Evolutionary conservation across 352 stramenopile species (phyloP), one percentile per base, ranked within the genome.

Genomic region (Pythium plurisporium): DNA sequence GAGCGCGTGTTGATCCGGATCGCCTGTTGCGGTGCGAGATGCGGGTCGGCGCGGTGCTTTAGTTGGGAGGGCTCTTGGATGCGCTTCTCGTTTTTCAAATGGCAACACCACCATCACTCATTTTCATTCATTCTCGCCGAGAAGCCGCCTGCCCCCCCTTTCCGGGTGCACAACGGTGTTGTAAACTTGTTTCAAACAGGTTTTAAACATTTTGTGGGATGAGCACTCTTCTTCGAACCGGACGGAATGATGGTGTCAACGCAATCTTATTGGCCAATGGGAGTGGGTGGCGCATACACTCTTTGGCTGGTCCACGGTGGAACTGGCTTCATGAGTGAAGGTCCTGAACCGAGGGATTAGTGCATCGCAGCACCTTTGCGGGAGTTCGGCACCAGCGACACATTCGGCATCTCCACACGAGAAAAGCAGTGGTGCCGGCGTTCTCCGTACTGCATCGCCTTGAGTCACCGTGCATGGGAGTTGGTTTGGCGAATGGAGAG

Each of bases 101-200:
- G 66, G 66, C 66, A 73, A 70, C 66, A 67, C 66, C 57, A 74
- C 67, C 57, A 74, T 66, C 67, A 74, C 62, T 74, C 62, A 63
- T 66, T 71, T 63, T 69, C 67, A 69, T 71, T 71, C 67, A 74
- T 66, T 74, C 67, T 71, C 45, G 58, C 51, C 45, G 29, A 37
- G 19, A 33, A 5, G n/a, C 19, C 51, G 20, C 25, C 45, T 22
- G 30, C n/a, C n/a, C n/a, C n/a, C n/a, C n/a, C n/a, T n/a, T n/a
- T n/a, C n/a, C n/a, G n/a, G n/a, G n/a, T n/a, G n/a, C n/a, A n/a
- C n/a, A n/a, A n/a, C n/a, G n/a, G n/a, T n/a, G n/a, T n/a, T n/a
- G n/a, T n/a, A n/a, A n/a, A 34, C 6, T 22, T 45, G 25, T 38
- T 42, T 54, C 14, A 42, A 56, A 41, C 31, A 37, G 55, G 59